Evolutionary conservation across 2,329 filamentous ascomycete species (phyloP).

Genomic region (Colletotrichum abscissum): DNA sequence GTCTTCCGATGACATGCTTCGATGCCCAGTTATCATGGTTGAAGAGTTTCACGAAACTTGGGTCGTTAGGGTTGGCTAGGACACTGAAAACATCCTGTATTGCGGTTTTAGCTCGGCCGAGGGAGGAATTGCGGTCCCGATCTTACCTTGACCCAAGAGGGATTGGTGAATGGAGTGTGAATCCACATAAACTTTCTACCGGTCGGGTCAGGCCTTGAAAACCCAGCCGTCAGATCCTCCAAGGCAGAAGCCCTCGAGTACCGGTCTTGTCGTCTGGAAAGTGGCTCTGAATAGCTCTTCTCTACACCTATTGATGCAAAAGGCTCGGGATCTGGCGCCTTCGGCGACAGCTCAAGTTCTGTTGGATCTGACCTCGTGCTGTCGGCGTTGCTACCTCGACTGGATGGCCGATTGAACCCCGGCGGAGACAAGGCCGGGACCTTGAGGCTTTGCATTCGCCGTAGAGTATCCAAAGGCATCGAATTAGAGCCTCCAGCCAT

Average conservation of each 20-base stretch:
- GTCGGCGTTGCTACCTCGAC: conserved; percentile 41
- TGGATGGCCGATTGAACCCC: conserved; percentile 43
- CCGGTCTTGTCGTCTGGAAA: conserved; percentile 9
- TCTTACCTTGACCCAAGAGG: conserved; percentile 66
- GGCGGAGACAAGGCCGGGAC: conserved; percentile 45
- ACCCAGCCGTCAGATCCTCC: conserved; percentile 50
- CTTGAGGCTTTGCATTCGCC: conserved; percentile 43
- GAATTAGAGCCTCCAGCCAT: conserved; percentile 36
- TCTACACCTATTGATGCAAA: background rate
- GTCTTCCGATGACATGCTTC: conserved; percentile 59
- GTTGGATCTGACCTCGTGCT: conserved; percentile 47
- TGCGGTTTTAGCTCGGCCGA: background rate
- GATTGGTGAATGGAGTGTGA: conserved; percentile 67
- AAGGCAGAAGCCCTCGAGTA: conserved; percentile 32
- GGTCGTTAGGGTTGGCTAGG: background rate
- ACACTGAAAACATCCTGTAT: conserved; percentile 14
- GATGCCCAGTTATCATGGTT: conserved; percentile 61
- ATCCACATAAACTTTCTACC: conserved; percentile 67
- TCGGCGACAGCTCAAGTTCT: conserved; percentile 39
- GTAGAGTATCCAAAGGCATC: background rate
- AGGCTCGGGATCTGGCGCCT: conserved; percentile 5
- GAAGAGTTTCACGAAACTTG: conserved; percentile 49
- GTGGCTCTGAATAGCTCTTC: conserved; percentile 10
- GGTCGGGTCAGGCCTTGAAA: conserved; percentile 50
- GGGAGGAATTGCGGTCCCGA: background rate